phyloP scores from a whole-genome alignment of 2,329 filamentous ascomycete species.

The Aaosphaeria pasadenensis region DNA sequence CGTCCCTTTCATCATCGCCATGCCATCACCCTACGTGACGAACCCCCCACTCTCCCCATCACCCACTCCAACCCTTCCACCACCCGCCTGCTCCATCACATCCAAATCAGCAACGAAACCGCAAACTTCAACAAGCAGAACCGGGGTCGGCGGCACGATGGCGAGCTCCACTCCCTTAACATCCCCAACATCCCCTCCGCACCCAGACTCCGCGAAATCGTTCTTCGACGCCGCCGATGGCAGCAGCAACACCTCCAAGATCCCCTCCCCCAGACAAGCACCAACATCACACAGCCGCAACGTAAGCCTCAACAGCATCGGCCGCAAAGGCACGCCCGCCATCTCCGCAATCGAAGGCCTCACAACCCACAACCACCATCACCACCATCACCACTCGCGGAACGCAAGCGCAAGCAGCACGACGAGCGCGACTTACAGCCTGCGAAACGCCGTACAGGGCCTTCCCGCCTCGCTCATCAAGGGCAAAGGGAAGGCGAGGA shows the following conservation, averaged over 20 bases:
- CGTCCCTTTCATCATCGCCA: conserved; percentile 27
- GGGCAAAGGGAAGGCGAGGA: conserved; percentile 20
- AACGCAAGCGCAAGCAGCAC: conserved; percentile 4
- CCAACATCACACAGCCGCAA: background rate
- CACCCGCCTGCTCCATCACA: conserved; percentile 21
- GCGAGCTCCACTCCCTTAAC: conserved; percentile 21
- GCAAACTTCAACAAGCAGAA: conserved; percentile 11
- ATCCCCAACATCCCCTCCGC: conserved; percentile 13
- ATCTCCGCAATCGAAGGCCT: background rate
- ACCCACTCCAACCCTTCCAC: conserved; percentile 13
- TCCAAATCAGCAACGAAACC: conserved; percentile 10
- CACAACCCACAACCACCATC: no score
- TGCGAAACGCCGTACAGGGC: conserved; percentile 5
- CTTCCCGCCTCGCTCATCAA: conserved; percentile 17
- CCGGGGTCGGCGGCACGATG: conserved; percentile 31
- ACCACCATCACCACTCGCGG: background rate
- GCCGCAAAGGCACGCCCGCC: no score
- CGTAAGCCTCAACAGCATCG: no score
- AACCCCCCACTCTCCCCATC: conserved; percentile 16
- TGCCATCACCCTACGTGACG: conserved; percentile 28
- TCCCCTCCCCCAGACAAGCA: conserved; percentile 1
- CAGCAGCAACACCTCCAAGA: background rate
- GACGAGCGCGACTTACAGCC: conserved; percentile 5
- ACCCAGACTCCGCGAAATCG: conserved; percentile 3
- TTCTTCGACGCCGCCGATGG: background rate